Percentiles rank a stretch among this genome's conserved stretches.
These are phyloP conservation scores for Trametes elegans DNA, from an alignment of 768 basidiomycete genomes.

Conservation along the genomic window DNA sequence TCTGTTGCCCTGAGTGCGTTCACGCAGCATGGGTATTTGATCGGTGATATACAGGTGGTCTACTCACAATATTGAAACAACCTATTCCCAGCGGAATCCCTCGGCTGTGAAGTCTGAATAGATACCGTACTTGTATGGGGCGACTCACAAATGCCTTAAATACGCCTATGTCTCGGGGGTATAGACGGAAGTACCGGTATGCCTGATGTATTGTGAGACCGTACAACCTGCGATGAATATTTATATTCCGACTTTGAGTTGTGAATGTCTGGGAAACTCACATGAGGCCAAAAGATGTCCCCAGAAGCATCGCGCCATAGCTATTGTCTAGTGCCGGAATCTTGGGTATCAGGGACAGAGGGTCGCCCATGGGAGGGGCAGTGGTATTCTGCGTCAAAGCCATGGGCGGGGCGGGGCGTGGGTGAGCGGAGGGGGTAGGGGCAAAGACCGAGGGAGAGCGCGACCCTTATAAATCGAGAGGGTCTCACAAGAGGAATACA, in stretches of 20 bases:
- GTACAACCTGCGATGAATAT: background rate
- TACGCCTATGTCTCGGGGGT: background rate
- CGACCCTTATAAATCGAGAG: no score
- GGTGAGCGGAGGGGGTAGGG: no score
- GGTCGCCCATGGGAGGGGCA: background rate
- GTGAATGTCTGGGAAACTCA: no score
- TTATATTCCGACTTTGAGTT: no score
- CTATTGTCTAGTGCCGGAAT: background rate
- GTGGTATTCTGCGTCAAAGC: background rate
- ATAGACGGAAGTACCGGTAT: background rate
- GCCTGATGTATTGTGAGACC: background rate
- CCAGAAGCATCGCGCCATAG: slow-evolving; percentile 2
- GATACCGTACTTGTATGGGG: background rate
- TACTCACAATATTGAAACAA: background rate
- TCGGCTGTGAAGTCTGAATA: no score
- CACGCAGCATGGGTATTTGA: no score
- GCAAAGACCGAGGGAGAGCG: no score
- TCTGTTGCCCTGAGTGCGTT: background rate
- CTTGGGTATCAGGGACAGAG: background rate
- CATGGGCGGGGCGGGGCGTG: no score
- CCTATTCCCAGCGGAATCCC: background rate
- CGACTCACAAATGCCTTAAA: background rate
- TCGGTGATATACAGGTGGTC: no score
- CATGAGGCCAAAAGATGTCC: no score
- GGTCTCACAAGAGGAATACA: no score